Evolutionary conservation across 176 grass and related monocot genomes (phyloP).

Genomic region (Avena atlantica): DNA sequence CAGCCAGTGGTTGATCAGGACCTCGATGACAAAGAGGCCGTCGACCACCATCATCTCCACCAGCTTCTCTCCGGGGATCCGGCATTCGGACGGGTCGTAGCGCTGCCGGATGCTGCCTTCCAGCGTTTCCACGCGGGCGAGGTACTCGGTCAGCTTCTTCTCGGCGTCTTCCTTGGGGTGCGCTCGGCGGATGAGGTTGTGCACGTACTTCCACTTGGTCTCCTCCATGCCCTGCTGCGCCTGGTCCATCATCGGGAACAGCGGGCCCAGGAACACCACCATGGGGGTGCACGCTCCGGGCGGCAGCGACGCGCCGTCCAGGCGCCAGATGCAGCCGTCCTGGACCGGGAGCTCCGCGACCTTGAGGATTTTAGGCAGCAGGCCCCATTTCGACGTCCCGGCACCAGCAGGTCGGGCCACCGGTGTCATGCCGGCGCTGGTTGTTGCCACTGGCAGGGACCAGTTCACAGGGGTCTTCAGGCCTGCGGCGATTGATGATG

Average conservation of each 20-base stretch:
- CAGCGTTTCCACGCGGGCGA: neutral
- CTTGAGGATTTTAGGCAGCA: neutral
- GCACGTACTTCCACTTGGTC: conserved; percentile 18
- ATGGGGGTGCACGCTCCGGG: neutral
- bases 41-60: conserved; percentile 25
- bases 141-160: neutral
- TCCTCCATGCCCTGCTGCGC: neutral
- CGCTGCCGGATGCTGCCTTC: neutral
- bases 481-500: no score
- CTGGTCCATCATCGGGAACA: neutral
- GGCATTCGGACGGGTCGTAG: neutral
- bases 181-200: neutral
- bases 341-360: neutral
- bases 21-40: conserved; percentile 15
- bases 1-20: conserved; percentile 1
- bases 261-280: neutral
- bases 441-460: no score
- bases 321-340: neutral
- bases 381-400: neutral
- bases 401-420: neutral
- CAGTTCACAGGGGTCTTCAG: no score
- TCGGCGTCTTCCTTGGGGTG: neutral
- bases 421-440: neutral
- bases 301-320: neutral
- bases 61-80: neutral